phyloP scores from a whole-genome alignment of 208 protist genomes.

The Herpetomonas samuelpessoai region DNA sequence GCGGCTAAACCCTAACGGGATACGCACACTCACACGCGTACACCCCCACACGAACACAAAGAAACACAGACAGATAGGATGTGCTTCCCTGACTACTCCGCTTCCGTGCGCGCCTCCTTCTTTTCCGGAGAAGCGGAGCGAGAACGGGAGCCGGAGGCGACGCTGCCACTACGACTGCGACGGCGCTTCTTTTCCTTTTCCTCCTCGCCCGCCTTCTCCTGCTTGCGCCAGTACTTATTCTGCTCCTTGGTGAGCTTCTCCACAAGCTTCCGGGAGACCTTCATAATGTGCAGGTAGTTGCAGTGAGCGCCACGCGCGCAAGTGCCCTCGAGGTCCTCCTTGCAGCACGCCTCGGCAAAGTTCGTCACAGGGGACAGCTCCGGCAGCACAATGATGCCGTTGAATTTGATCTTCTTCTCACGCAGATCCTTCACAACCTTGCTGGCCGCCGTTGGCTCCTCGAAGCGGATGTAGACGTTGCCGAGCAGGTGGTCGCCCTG shows the following conservation, averaged over 20 bases:
- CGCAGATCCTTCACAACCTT: conserved; percentile 78
- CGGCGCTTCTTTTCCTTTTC: conserved; percentile 47
- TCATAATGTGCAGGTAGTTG: conserved; percentile 98
- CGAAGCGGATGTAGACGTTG: conserved; percentile 98
- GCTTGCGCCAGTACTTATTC: conserved; percentile 70
- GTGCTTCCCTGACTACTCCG: neutral
- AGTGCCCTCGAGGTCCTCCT: conserved; percentile 93
- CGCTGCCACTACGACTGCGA: conserved; percentile 19
- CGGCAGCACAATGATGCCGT: conserved; percentile 83
- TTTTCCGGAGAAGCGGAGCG: neutral
- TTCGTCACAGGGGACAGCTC: conserved; percentile 98
- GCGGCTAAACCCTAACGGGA: no score
- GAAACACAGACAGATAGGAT: conserved; percentile 2
- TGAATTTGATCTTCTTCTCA: conserved; percentile 76
- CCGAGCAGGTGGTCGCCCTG: conserved; percentile 96
- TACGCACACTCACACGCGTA: conserved; percentile 6
- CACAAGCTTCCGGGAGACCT: conserved; percentile 78
- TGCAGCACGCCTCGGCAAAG: conserved; percentile 97
- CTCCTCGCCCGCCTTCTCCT: conserved; percentile 10
- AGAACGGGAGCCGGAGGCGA: neutral
- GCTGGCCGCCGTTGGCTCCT: conserved; percentile 83
- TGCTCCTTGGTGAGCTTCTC: conserved; percentile 88
- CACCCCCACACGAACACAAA: conserved; percentile 1
- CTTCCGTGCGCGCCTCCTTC: neutral
- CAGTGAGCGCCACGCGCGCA: conserved; percentile 95